A percentile compares a stretch with the other conserved stretches of the same genome.
phyloP scores from a whole-genome alignment of 2,329 filamentous ascomycete genomes.

The Endoconidiophora laricicola region DNA sequence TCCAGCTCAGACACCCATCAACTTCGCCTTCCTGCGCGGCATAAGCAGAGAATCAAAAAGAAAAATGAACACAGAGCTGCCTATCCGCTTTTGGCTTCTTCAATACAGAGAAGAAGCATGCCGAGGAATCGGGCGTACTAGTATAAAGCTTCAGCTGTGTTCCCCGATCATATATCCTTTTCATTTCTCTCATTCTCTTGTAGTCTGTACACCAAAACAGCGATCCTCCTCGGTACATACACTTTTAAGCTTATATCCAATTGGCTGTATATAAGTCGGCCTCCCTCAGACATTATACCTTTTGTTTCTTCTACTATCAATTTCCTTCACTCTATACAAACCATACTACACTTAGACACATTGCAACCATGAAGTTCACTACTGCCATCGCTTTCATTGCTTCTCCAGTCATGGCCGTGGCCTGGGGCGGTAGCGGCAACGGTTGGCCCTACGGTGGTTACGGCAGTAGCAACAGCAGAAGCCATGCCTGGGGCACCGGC shows the following conservation, averaged over 20 bases:
- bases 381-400: constrained; percentile 7
- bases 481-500: constrained; percentile 7
- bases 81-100: no score
- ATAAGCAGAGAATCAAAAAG: no score
- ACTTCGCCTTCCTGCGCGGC: no score
- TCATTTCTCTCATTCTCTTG: no score
- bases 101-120: no score
- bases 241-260: neutral
- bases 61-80: no score
- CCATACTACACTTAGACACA: neutral
- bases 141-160: no score
- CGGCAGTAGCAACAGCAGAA: neutral
- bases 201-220: no score
- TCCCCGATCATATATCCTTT: no score
- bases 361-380: constrained; percentile 7
- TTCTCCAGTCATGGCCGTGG: constrained; percentile 5
- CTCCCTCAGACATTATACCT: neutral
- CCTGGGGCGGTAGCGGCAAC: constrained; percentile 8
- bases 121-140: no score
- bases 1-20: no score
- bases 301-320: neutral
- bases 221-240: neutral
- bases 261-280: neutral
- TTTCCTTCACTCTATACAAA: neutral
- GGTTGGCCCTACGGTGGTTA: constrained; percentile 10